Base-by-base conservation (phyloP, 495 filamentous ascomycete species). In the Tricharina praecox region DNA sequence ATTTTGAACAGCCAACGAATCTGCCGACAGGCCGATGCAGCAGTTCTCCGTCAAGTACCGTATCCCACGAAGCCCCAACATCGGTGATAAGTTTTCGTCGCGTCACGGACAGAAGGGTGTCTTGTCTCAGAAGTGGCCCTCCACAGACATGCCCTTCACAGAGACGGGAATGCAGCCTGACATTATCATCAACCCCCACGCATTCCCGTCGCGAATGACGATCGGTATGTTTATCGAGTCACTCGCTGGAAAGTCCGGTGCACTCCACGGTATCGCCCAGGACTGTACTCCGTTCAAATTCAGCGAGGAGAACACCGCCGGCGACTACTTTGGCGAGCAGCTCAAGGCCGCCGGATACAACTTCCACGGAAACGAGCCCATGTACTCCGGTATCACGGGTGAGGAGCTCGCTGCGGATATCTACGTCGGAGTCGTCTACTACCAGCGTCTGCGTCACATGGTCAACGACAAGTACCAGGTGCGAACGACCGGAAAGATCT, bases 391-490 rank as follows among this genome's bases (percentile, higher is more conserved):
- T 11, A 88, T 97, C 62, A 96, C 90, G 0, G 90, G 90, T 49
- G 77, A 87, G 56, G 90, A 96, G 64, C 77, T 97, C 16, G 75
- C 78, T 20, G 88, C 85, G 7, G 90, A 97, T 64, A 97, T 97
- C 62, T 97, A 92, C 66, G 77, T 95, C 51, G 90, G 90, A 20
- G 75, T 93, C 42, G 90, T 97, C 48, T 93, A 94, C 70, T 97
- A 97, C 71, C 90, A 97, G 63, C 79, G 90, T 60, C 71, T 97
- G 42, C 73, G 90, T 60, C 90, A 97, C 76, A 97, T 97, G 90
- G 90, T 97, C 18, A 94, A 93, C 71, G 90, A 97, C 64, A 97
- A 97, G 65, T 97, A 85, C 74, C 90, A 97, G 65, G 90, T 96
- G 48, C 77, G 90, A 61, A 95, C 90, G 2, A 97, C 90, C 0